Percentiles rank a stretch among this genome's conserved stretches.
Evolutionary conservation across 2,329 filamentous ascomycete genomes (phyloP).

Genomic region (Pseudophaeomoniella oleicola): DNA sequence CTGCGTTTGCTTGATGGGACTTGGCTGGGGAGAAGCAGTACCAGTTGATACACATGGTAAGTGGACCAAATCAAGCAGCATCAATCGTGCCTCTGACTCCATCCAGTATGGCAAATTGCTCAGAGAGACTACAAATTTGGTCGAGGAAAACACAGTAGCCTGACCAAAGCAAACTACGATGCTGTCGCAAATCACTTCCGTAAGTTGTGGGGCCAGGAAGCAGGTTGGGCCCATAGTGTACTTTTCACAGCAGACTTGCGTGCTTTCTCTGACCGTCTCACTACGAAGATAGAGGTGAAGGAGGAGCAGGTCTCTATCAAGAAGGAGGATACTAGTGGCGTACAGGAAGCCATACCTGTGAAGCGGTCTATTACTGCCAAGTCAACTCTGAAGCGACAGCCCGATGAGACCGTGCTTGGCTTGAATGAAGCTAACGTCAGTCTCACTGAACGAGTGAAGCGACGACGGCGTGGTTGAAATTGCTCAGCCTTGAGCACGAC

Average conservation of each 20-base stretch:
- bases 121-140: conserved; percentile 91
- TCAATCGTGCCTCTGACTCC: conserved; percentile 4
- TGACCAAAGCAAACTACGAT: conserved; percentile 80
- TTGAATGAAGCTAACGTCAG: conserved; percentile 8
- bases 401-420: conserved; percentile 6
- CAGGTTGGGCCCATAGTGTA: conserved; percentile 95
- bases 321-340: conserved; percentile 13
- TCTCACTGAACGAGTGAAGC: conserved; percentile 10
- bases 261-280: conserved; percentile 59
- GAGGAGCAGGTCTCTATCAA: conserved; percentile 16
- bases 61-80: conserved; percentile 7
- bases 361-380: conserved; percentile 5
- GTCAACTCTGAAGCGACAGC: conserved; percentile 8
- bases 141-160: conserved; percentile 63
- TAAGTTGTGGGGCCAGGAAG: conserved; percentile 77
- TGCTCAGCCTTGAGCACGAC: too few species aligned
- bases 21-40: conserved; percentile 90
- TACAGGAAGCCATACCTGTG: conserved; percentile 6
- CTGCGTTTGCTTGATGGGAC: conserved; percentile 89
- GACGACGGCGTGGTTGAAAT: conserved; percentile 9
- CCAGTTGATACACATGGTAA: conserved; percentile 82
- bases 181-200: conserved; percentile 84
- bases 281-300: conserved; percentile 22
- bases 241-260: conserved; percentile 87
- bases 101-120: conserved; percentile 83